phyloP scores from a whole-genome alignment of 306 rosid species.

The Corylus heterophylla region DNA sequence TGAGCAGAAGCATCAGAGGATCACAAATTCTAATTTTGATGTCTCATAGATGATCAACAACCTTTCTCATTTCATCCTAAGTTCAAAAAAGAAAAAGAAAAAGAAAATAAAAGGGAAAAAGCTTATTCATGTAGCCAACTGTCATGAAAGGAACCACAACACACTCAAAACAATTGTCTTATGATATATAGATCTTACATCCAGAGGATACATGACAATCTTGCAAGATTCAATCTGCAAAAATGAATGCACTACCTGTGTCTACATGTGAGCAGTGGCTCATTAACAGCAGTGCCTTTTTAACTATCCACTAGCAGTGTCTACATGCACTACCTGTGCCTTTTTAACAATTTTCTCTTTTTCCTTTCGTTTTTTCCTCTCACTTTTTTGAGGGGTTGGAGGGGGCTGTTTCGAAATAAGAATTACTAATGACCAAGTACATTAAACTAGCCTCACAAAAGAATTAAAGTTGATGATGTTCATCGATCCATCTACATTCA shows the following conservation, averaged over 20 bases:
- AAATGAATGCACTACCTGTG: neutral
- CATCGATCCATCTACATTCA: neutral
- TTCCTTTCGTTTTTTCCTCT: neutral
- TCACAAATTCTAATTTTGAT: neutral
- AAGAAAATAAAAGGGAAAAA: neutral
- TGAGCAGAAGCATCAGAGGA: neutral
- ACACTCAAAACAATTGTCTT: neutral
- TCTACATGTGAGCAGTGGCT: neutral
- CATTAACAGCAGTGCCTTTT: neutral
- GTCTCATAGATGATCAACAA: conserved; percentile 4
- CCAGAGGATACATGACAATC: neutral
- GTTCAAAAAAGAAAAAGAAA: neutral
- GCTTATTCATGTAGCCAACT: neutral
- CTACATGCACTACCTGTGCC: too few relatives aligned
- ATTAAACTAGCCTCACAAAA: neutral
- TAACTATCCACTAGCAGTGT: neutral
- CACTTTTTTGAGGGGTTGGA: neutral
- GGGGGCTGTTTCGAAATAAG: neutral
- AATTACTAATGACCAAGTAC: neutral
- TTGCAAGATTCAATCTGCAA: neutral
- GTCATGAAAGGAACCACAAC: neutral
- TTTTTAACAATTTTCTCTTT: neutral
- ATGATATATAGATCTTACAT: neutral
- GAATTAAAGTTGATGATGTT: neutral
- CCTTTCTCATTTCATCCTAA: neutral